Percentiles rank a stretch among this genome's conserved stretches.
Conservation (phyloP, 2,329 filamentous ascomycete species). For the Myotisia sp. region DNA sequence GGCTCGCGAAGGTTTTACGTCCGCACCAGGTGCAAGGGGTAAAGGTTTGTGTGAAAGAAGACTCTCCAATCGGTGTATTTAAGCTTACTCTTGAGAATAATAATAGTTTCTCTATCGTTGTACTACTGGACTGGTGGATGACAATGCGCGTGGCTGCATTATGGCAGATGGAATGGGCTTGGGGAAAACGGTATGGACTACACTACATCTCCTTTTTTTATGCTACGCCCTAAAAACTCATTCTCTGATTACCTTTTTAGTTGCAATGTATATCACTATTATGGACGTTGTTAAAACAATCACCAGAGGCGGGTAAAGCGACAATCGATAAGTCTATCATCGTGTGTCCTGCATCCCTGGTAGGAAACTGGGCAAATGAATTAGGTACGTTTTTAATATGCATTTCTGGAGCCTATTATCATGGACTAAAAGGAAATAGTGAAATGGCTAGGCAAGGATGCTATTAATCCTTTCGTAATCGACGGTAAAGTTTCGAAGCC, state of each 20-base stretch:
- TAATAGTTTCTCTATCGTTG: slow-evolving; percentile 73
- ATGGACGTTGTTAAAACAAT: slow-evolving; percentile 94
- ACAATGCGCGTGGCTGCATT: slow-evolving; percentile 90
- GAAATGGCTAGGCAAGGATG: slow-evolving; percentile 91
- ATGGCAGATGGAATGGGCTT: slow-evolving; percentile 99
- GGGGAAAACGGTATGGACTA: slow-evolving; percentile 59
- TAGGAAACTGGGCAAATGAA: slow-evolving; percentile 97
- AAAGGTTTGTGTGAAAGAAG: slow-evolving; percentile 41
- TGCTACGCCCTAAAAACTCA: slow-evolving; percentile 3
- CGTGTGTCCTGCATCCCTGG: slow-evolving; percentile 88
- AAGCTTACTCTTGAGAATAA: slow-evolving; percentile 11
- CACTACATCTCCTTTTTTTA: background rate
- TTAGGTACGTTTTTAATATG: slow-evolving; percentile 34
- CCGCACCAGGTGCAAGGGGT: slow-evolving; percentile 97
- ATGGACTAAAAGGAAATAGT: slow-evolving; percentile 34
- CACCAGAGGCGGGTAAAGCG: slow-evolving; percentile 80
- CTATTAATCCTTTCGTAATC: slow-evolving; percentile 84
- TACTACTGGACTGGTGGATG: slow-evolving; percentile 87
- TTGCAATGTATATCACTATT: slow-evolving; percentile 91
- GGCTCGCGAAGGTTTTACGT: slow-evolving; percentile 72
- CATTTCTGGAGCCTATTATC: slow-evolving; percentile 9
- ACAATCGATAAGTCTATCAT: slow-evolving; percentile 96
- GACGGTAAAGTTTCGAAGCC: slow-evolving; percentile 94
- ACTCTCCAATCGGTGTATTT: background rate
- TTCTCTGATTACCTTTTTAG: slow-evolving; percentile 19